Evolutionary conservation across 192 early-diverging fungal species (phyloP).

Genomic region (Podila minutissima): DNA sequence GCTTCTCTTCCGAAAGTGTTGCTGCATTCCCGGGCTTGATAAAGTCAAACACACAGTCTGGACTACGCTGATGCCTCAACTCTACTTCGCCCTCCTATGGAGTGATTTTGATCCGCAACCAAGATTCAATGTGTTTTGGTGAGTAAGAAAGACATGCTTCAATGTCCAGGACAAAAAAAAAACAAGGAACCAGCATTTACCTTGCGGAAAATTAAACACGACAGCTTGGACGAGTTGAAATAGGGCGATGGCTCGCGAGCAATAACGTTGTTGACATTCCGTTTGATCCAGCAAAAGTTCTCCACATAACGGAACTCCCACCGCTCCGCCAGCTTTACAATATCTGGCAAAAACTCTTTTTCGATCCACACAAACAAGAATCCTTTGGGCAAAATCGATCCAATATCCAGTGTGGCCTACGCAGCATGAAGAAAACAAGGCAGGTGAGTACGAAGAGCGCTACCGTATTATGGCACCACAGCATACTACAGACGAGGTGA

Average conservation of each 20-base stretch:
- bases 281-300: slow-evolving; percentile 97
- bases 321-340: slow-evolving; percentile 74
- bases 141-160: neutral
- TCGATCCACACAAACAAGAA: slow-evolving; percentile 97
- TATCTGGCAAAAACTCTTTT: slow-evolving; percentile 88
- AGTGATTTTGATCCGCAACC: neutral
- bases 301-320: slow-evolving; percentile 96
- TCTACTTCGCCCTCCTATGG: slow-evolving; percentile 85
- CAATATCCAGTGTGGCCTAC: slow-evolving; percentile 60
- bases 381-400: slow-evolving; percentile 74
- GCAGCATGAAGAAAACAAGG: neutral
- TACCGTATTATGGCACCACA: slow-evolving; percentile 16
- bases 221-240: slow-evolving; percentile 90
- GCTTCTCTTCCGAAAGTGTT: slow-evolving; percentile 78
- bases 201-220: slow-evolving; percentile 89
- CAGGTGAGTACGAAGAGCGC: slow-evolving; percentile 46
- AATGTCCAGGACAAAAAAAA: neutral
- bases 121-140: too few relatives aligned
- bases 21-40: slow-evolving; percentile 72
- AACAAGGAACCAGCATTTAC: slow-evolving; percentile 17
- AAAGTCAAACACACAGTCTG: slow-evolving; percentile 97
- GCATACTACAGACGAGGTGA: neutral
- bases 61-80: slow-evolving; percentile 90
- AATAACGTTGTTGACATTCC: slow-evolving; percentile 84
- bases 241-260: slow-evolving; percentile 71